A percentile compares a stretch with the other conserved stretches of the same genome.
Conservation (phyloP, 2,329 filamentous ascomycete genomes). For the Aspergillus felis region DNA sequence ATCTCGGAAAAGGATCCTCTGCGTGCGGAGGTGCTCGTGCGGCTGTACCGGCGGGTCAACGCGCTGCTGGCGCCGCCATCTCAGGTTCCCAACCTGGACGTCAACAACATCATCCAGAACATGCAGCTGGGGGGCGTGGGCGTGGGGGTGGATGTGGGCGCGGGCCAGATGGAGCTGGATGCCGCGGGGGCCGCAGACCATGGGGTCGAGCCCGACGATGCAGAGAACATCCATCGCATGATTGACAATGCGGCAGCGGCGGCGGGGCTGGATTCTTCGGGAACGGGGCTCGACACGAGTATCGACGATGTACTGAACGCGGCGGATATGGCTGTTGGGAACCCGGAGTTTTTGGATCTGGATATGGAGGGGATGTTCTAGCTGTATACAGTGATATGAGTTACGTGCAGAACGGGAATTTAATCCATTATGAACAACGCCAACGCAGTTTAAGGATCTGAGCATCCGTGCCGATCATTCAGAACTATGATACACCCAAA, state of each 20-base stretch:
- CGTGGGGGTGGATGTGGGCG: constrained; percentile 17
- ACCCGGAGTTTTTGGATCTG: constrained; percentile 43
- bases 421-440: not conserved
- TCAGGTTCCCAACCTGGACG: constrained; percentile 39
- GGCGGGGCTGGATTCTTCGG: constrained; percentile 21
- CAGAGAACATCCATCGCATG: constrained; percentile 37
- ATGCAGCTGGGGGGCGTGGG: constrained; percentile 33
- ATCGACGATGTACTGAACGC: constrained; percentile 44
- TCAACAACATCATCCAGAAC: constrained; percentile 41
- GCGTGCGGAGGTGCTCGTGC: constrained; percentile 42
- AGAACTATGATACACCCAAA: too few relatives aligned
- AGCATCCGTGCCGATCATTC: too few relatives aligned
- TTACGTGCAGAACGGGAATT: not conserved
- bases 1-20: constrained; percentile 43
- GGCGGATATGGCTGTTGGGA: constrained; percentile 41
- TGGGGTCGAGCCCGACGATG: constrained; percentile 17
- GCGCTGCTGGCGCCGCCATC: constrained; percentile 35
- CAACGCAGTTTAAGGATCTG: not conserved
- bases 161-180: constrained; percentile 33
- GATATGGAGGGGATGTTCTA: constrained; percentile 46
- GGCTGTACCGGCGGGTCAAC: constrained; percentile 44
- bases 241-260: constrained; percentile 36
- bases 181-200: constrained; percentile 11
- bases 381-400: not conserved
- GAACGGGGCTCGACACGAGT: constrained; percentile 31